Conservation (phyloP, 2,329 filamentous ascomycete genomes). For the Rhinocladiella mackenziei region DNA sequence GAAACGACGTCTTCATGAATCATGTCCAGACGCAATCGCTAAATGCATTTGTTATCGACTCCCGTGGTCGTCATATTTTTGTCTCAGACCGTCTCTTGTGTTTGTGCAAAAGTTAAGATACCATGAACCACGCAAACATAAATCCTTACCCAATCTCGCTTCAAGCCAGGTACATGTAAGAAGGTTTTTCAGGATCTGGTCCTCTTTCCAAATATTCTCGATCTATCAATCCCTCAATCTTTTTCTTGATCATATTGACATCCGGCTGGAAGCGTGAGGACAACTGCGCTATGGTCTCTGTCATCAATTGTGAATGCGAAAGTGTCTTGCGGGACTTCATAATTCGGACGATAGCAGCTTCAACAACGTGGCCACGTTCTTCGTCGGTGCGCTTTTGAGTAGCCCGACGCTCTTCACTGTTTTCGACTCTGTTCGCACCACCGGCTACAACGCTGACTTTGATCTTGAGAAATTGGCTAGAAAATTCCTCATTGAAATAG, state of each 20-base stretch:
- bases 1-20: no score
- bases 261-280: slow-evolving; percentile 49
- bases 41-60: no score
- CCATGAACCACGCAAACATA: no score
- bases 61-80: no score
- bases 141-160: no score
- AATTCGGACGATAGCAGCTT: slow-evolving; percentile 51
- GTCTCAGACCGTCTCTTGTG: no score
- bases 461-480: slow-evolving; percentile 78
- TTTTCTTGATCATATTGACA: slow-evolving; percentile 51
- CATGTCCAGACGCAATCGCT: no score
- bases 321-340: slow-evolving; percentile 53
- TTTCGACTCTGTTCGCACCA: slow-evolving; percentile 79
- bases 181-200: slow-evolving; percentile 30
- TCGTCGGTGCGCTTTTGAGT: slow-evolving; percentile 51
- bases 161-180: slow-evolving; percentile 34
- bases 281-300: slow-evolving; percentile 49
- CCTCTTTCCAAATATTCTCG: slow-evolving; percentile 49
- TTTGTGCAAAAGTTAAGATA: no score
- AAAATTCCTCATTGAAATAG: slow-evolving; percentile 74
- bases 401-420: slow-evolving; percentile 53
- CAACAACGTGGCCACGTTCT: slow-evolving; percentile 47
- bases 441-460: slow-evolving; percentile 79
- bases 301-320: slow-evolving; percentile 47
- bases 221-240: slow-evolving; percentile 52